These are phyloP conservation scores for Metschnikowia lunata DNA, from an alignment of 805 yeast genomes.

Conservation along the genomic window DNA sequence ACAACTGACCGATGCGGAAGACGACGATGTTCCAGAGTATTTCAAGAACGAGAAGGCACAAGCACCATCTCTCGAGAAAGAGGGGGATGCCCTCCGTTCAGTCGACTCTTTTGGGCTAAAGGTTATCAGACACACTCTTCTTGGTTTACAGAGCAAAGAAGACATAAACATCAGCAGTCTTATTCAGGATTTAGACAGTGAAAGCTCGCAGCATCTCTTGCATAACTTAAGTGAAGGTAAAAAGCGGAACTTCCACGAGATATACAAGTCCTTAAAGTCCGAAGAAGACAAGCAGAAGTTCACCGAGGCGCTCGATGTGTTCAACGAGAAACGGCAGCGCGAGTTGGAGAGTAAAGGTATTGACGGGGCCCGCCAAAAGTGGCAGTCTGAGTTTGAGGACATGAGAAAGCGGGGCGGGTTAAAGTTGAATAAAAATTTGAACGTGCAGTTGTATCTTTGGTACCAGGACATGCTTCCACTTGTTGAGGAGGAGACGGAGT, in stretches of 20 bases:
- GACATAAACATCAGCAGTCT: conserved; percentile 23
- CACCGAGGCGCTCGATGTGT: conserved; percentile 60
- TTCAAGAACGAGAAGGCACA: conserved; percentile 26
- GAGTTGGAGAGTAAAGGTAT: conserved; percentile 72
- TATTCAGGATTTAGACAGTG: conserved; percentile 26
- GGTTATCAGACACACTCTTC: conserved; percentile 69
- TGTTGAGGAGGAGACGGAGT: conserved; percentile 59
- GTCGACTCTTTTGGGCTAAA: conserved; percentile 77
- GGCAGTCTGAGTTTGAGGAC: conserved; percentile 80
- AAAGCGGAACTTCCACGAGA: conserved; percentile 61
- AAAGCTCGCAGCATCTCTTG: conserved; percentile 23
- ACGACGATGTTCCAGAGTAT: conserved; percentile 20
- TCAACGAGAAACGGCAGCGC: conserved; percentile 73
- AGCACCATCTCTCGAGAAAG: conserved; percentile 48
- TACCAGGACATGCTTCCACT: conserved; percentile 66
- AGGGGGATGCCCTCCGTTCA: conserved; percentile 50
- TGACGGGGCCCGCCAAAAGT: conserved; percentile 81
- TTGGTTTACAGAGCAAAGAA: conserved; percentile 31
- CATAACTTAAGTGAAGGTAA: conserved; percentile 30
- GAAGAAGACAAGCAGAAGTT: conserved; percentile 47
- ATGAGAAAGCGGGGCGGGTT: conserved; percentile 55
- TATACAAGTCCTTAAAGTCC: conserved; percentile 49
- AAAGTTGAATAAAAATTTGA: conserved; percentile 54
- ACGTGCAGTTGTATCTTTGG: conserved; percentile 82
- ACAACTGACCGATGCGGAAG: conserved; percentile 3